phyloP scores from a whole-genome alignment of 805 yeast species.

The Teunomyces funiuensis region DNA sequence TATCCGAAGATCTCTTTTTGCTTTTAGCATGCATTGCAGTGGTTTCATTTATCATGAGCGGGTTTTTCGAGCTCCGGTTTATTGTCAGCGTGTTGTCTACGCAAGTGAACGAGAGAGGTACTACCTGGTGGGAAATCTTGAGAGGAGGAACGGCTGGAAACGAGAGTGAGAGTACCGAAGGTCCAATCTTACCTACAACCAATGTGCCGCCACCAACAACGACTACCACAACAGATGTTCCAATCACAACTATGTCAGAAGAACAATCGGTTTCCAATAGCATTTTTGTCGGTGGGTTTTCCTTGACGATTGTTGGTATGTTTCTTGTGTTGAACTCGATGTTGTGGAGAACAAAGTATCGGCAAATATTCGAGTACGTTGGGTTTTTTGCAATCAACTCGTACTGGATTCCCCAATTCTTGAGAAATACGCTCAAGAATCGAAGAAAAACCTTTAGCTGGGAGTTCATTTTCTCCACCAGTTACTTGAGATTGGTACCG shows the following conservation, averaged over 20 bases:
- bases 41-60: slow-evolving; percentile 64
- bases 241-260: slow-evolving; percentile 13
- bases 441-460: slow-evolving; percentile 63
- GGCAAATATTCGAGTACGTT: slow-evolving; percentile 58
- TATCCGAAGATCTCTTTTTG: slow-evolving; percentile 57
- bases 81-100: slow-evolving; percentile 64
- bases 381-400: slow-evolving; percentile 58
- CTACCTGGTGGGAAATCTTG: slow-evolving; percentile 64
- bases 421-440: slow-evolving; percentile 71
- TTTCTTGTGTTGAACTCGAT: slow-evolving; percentile 53
- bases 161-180: not conserved
- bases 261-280: slow-evolving; percentile 24
- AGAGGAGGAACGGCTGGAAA: slow-evolving; percentile 41
- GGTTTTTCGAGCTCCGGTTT: slow-evolving; percentile 74
- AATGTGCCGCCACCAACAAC: slow-evolving; percentile 10
- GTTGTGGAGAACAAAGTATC: slow-evolving; percentile 59
- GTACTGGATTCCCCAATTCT: slow-evolving; percentile 87
- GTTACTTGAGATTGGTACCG: slow-evolving; percentile 63
- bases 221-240: slow-evolving; percentile 10
- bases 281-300: slow-evolving; percentile 26
- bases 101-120: slow-evolving; percentile 69
- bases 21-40: slow-evolving; percentile 71
- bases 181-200: not conserved
- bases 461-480: slow-evolving; percentile 73
- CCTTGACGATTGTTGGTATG: slow-evolving; percentile 34